Base-by-base conservation (phyloP, 1,139 yeast genomes). In the Cylindricascospora bacillispora region DNA sequence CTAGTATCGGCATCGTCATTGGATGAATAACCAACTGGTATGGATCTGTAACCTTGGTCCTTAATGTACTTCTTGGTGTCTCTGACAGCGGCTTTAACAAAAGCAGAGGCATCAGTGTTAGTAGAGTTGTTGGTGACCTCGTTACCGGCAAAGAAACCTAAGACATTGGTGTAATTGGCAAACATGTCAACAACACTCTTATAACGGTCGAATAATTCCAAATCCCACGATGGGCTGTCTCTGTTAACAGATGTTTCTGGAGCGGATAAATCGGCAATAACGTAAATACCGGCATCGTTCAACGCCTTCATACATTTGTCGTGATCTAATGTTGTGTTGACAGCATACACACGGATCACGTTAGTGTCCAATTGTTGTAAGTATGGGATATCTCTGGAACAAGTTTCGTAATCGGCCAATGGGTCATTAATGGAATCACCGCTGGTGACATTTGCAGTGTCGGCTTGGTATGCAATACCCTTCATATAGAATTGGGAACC, bases 121-220 rank as follows among this genome's bases (percentile, higher is more conserved):
- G 68, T 53, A 22, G 50, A 56, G 46, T 76, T 74, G 47, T 79
- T 77, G 44, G 80, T 67, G 31, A 79, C 92, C 60, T 79, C 92
- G 49, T 79, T 79, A 54, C 81, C 89, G 23, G 89, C 92, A 49
- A 78, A 79, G 60, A 74, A 77, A 28, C 89, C 92, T 39, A 79
- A 62, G 28, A 79, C 71, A 47, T 79, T 79, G 49, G 78, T 65
- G 54, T 76, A 79, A 38, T 67, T 58, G 30, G 76, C 68, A 63
- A 79, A 71, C 53, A 61, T 60, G 42, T 72, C 76, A 35, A 79
- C 71, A 30, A 81, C 77, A 17, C 71, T 64, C 33, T 75, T 67
- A 54, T 70, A 71, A 54, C 76, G 66, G 43, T 77, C 68, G 56
- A 69, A 78, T 32, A 79, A 61, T 33, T 73, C 74, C 30, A 73